Conservation (phyloP, 352 stramenopile genomes). For the Phytophthora pini region DNA sequence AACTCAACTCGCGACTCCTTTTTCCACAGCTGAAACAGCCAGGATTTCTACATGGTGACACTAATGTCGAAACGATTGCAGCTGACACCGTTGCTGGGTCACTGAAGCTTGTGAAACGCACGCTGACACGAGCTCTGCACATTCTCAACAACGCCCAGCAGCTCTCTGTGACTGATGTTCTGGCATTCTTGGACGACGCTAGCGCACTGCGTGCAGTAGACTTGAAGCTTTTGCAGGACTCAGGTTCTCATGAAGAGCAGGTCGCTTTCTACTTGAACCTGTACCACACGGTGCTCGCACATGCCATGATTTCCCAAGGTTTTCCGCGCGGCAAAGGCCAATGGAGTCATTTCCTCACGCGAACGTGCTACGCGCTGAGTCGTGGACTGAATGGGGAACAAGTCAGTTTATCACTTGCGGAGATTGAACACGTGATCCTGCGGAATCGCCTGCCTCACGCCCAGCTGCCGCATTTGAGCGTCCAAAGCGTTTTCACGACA, state of each 20-base stretch:
- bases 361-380: conserved; percentile 71
- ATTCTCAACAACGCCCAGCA: conserved; percentile 45
- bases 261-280: conserved; percentile 84
- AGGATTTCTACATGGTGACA: neutral
- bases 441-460: conserved; percentile 59
- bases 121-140: conserved; percentile 40
- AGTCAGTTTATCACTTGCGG: conserved; percentile 69
- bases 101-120: conserved; percentile 36
- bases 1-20: conserved; percentile 69
- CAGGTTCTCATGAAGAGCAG: conserved; percentile 65
- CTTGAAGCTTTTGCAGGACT: conserved; percentile 47
- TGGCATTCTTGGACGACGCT: conserved; percentile 76
- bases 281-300: conserved; percentile 76
- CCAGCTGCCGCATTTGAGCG: conserved; percentile 52
- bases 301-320: conserved; percentile 77
- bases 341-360: conserved; percentile 63
- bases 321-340: conserved; percentile 64
- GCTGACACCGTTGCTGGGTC: conserved; percentile 17
- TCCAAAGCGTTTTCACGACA: conserved; percentile 29
- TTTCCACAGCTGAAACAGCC: conserved; percentile 47
- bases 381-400: conserved; percentile 32
- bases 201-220: conserved; percentile 66
- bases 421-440: conserved; percentile 81
- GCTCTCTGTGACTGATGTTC: conserved; percentile 53
- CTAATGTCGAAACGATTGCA: conserved; percentile 11